Evolutionary conservation across 2,329 filamentous ascomycete genomes (phyloP).

Genomic region (Phialophora chinensis): DNA sequence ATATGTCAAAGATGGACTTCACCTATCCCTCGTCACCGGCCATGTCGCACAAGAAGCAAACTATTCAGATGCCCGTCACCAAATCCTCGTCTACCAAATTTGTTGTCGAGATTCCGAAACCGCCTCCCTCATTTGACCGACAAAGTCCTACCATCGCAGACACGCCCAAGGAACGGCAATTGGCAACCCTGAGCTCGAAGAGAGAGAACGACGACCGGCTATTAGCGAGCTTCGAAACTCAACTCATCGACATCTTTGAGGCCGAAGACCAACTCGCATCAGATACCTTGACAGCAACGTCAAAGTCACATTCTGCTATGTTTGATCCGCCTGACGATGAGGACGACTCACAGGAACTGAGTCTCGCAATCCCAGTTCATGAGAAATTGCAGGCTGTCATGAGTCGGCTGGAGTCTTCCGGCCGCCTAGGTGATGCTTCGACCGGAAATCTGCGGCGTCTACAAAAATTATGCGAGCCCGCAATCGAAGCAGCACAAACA

Average conservation of each 20-base stretch:
- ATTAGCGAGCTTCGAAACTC: slow-evolving; percentile 70
- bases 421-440: slow-evolving; percentile 72
- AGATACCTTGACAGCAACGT: slow-evolving; percentile 53
- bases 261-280: slow-evolving; percentile 73
- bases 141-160: slow-evolving; percentile 50
- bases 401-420: slow-evolving; percentile 72
- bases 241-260: slow-evolving; percentile 75
- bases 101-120: slow-evolving; percentile 56
- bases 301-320: slow-evolving; percentile 59
- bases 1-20: slow-evolving; percentile 34
- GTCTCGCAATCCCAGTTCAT: slow-evolving; percentile 71
- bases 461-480: slow-evolving; percentile 78
- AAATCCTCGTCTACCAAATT: slow-evolving; percentile 38
- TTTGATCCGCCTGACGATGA: slow-evolving; percentile 60
- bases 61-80: slow-evolving; percentile 17
- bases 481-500: slow-evolving; percentile 70
- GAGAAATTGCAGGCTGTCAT: slow-evolving; percentile 74
- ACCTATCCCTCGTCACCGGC: slow-evolving; percentile 25
- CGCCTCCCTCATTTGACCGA: slow-evolving; percentile 48
- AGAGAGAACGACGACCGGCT: slow-evolving; percentile 78
- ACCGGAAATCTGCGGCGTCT: slow-evolving; percentile 75
- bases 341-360: slow-evolving; percentile 64
- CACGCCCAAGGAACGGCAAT: slow-evolving; percentile 53
- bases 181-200: slow-evolving; percentile 72
- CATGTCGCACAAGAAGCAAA: slow-evolving; percentile 23